These are phyloP conservation scores for Pluteus cervinus DNA, from an alignment of 768 basidiomycete species.

Conservation along the genomic window DNA sequence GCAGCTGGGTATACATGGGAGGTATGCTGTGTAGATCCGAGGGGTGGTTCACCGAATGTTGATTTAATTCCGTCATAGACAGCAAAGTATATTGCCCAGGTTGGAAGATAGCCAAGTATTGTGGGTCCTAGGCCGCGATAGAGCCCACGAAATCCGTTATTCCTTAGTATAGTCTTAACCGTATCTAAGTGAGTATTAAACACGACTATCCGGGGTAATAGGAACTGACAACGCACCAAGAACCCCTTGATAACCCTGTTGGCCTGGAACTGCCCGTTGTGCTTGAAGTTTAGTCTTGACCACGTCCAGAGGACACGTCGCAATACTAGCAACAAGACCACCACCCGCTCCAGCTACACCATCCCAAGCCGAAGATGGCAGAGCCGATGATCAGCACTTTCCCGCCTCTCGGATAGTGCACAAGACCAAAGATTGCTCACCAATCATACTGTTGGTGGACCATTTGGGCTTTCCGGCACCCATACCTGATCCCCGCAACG, in stretches of 20 bases:
- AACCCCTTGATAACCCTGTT: constrained; percentile 73
- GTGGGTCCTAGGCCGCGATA: constrained; percentile 98
- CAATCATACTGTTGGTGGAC: constrained; percentile 79
- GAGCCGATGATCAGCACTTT: too few species aligned
- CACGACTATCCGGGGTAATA: constrained; percentile 3
- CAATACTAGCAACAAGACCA: constrained; percentile 86
- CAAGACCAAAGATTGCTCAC: constrained; percentile 31
- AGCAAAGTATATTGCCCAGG: constrained; percentile 98
- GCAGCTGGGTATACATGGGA: constrained; percentile 57
- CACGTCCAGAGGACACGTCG: constrained; percentile 96
- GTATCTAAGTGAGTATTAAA: constrained; percentile 24
- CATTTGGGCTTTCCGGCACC: constrained; percentile 52
- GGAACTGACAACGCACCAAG: constrained; percentile 41
- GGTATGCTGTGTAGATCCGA: constrained; percentile 21
- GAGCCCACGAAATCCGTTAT: constrained; percentile 81
- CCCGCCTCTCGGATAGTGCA: too few species aligned
- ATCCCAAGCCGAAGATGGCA: constrained; percentile 5
- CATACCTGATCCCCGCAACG: constrained; percentile 65
- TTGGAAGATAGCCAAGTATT: constrained; percentile 92
- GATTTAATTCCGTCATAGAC: constrained; percentile 96
- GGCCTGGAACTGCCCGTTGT: constrained; percentile 67
- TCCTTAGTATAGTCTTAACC: constrained; percentile 35
- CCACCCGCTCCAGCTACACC: constrained; percentile 86
- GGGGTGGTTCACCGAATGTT: constrained; percentile 62
- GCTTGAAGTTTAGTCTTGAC: constrained; percentile 97